Conservation (phyloP, 495 filamentous ascomycete species). For the Amphirosellinia nigrospora region DNA sequence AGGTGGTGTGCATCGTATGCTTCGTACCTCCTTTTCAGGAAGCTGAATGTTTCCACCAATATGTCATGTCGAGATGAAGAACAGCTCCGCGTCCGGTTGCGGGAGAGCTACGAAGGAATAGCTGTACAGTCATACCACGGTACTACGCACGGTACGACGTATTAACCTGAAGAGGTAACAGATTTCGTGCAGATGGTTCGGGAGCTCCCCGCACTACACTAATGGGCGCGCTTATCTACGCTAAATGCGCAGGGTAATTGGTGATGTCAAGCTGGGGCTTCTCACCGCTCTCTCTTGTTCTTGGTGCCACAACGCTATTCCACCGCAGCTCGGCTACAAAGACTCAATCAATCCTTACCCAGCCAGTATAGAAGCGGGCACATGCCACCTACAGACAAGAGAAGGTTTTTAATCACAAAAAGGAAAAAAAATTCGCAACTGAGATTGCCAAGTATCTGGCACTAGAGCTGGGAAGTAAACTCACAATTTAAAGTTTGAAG, state of each 20-base stretch:
- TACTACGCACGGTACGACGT: background rate
- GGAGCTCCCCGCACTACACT: conserved; percentile 35
- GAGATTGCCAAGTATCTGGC: background rate
- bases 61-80: no score
- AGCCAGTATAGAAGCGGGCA: conserved; percentile 3
- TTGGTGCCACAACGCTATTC: background rate
- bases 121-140: background rate
- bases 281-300: conserved; percentile 1
- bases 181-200: conserved; percentile 33
- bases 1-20: background rate
- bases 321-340: background rate
- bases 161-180: conserved; percentile 25
- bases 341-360: background rate
- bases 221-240: conserved; percentile 24
- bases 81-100: conserved; percentile 6
- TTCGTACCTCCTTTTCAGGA: background rate
- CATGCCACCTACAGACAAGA: background rate
- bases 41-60: no score
- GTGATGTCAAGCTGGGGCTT: conserved; percentile 1
- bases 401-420: background rate
- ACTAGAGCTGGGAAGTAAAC: background rate
- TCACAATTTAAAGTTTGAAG: background rate
- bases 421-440: background rate
- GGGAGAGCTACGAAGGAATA: conserved; percentile 7
- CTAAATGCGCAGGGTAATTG: conserved; percentile 11